phyloP scores from a whole-genome alignment of 2,329 filamentous ascomycete genomes.

The Beauveria brongniartii region DNA sequence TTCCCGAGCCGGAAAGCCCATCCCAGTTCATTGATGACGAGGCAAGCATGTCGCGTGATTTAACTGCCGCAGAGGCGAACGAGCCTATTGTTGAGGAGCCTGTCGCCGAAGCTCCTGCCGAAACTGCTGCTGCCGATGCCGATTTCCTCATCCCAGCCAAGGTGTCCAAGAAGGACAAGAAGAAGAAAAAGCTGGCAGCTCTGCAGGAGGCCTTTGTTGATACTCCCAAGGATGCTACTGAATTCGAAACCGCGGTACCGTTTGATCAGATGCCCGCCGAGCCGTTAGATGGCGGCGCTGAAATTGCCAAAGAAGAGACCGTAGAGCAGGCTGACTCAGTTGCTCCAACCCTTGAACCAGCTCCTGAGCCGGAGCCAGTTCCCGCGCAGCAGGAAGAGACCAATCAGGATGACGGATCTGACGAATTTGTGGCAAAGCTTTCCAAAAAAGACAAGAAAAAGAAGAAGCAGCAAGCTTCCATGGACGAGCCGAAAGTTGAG shows the following conservation, averaged over 20 bases:
- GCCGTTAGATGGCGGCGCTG: background rate
- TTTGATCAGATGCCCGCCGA: conserved; percentile 4
- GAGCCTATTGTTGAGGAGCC: conserved; percentile 6
- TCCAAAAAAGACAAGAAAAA: conserved; percentile 27
- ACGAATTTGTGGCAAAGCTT: conserved; percentile 21
- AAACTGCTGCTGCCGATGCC: background rate
- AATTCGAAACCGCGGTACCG: conserved; percentile 1
- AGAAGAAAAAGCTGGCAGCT: conserved; percentile 24
- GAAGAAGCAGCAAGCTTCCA: conserved; percentile 15
- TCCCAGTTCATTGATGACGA: conserved; percentile 15
- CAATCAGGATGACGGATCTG: conserved; percentile 21
- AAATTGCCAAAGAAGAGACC: background rate
- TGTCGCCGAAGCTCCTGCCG: background rate
- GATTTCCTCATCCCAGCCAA: conserved; percentile 16
- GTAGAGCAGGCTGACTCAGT: background rate
- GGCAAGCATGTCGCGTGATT: background rate
- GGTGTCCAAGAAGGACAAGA: conserved; percentile 28
- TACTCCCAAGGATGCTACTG: conserved; percentile 9
- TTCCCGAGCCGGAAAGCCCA: background rate
- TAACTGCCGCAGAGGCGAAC: background rate
- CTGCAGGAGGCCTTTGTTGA: conserved; percentile 13
- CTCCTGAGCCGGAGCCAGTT: background rate
- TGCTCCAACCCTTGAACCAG: background rate
- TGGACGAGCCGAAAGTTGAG: background rate
- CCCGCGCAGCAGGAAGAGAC: conserved; percentile 10